Evolutionary conservation across 2,329 filamentous ascomycete genomes (phyloP).

Genomic region (Penicillium olsonii): DNA sequence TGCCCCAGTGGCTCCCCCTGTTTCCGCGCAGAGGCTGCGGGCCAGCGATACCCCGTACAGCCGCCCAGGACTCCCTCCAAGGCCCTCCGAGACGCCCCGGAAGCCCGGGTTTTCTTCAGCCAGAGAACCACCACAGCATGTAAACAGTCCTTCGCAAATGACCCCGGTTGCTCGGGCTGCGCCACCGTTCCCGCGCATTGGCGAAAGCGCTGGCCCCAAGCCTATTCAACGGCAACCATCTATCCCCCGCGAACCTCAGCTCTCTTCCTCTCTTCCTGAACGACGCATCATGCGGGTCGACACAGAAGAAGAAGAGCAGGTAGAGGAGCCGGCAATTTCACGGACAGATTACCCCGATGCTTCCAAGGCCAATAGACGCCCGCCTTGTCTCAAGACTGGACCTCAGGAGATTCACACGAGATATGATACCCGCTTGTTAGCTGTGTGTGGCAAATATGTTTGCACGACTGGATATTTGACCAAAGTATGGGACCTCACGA

Average conservation of each 20-base stretch:
- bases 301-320: constrained; percentile 54
- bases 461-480: constrained; percentile 87
- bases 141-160: constrained; percentile 14
- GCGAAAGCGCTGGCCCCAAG: constrained; percentile 22
- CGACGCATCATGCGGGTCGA: constrained; percentile 34
- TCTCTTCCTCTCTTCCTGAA: constrained; percentile 23
- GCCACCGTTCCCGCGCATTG: constrained; percentile 12
- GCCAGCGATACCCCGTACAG: constrained; percentile 39
- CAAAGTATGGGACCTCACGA: constrained; percentile 80
- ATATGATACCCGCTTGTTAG: constrained; percentile 83
- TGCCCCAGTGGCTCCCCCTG: constrained; percentile 29
- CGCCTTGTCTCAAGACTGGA: constrained; percentile 72
- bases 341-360: constrained; percentile 77
- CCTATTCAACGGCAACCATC: constrained; percentile 31
- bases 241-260: constrained; percentile 28
- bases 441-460: constrained; percentile 82
- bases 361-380: constrained; percentile 79
- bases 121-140: constrained; percentile 15
- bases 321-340: constrained; percentile 54
- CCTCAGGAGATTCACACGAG: constrained; percentile 77
- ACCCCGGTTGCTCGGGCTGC: constrained; percentile 16
- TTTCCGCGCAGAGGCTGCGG: constrained; percentile 44
- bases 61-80: constrained; percentile 53
- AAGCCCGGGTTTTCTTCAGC: constrained; percentile 27
- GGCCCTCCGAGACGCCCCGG: constrained; percentile 30